These are phyloP conservation scores for Crataegus laevigata DNA, from an alignment of 306 rosid species.

Conservation along the genomic window DNA sequence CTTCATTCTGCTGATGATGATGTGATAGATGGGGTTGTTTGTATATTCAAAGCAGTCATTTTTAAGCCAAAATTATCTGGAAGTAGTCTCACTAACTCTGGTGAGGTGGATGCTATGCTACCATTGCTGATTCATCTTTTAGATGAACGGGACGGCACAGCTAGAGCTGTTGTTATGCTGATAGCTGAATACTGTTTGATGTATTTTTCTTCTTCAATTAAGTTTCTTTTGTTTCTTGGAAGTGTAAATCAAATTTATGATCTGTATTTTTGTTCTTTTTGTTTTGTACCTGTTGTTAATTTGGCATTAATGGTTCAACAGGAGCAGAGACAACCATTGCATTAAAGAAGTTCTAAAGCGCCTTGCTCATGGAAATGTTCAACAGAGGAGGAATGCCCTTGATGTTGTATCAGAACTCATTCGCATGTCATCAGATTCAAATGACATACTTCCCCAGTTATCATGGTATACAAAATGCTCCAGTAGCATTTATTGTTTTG, in stretches of 20 bases:
- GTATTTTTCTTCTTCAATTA: conserved; percentile 36
- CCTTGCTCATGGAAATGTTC: conserved; percentile 49
- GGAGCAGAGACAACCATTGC: conserved; percentile 55
- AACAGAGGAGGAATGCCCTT: conserved; percentile 77
- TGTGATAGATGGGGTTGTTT: conserved; percentile 52
- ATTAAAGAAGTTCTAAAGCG: conserved; percentile 65
- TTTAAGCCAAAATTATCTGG: conserved; percentile 51
- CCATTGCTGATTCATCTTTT: conserved; percentile 65
- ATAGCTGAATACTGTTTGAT: conserved; percentile 75
- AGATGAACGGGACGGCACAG: conserved; percentile 71
- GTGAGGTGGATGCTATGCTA: conserved; percentile 47
- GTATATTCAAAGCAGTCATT: conserved; percentile 65
- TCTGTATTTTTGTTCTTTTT: background rate
- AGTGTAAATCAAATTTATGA: background rate
- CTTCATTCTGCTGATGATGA: conserved; percentile 66
- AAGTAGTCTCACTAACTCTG: conserved; percentile 31
- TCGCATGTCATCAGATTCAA: conserved; percentile 37
- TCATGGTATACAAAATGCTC: conserved; percentile 41
- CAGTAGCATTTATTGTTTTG: background rate
- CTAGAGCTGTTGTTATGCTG: conserved; percentile 78
- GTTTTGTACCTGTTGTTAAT: conserved; percentile 15
- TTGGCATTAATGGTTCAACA: conserved; percentile 34
- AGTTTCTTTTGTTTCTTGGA: conserved; percentile 10
- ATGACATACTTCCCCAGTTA: conserved; percentile 28
- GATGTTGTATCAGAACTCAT: conserved; percentile 70